These are phyloP conservation scores for Rhodotorula sp. DNA, from an alignment of 1,284 basidiomycete species.

Conservation along the genomic window DNA sequence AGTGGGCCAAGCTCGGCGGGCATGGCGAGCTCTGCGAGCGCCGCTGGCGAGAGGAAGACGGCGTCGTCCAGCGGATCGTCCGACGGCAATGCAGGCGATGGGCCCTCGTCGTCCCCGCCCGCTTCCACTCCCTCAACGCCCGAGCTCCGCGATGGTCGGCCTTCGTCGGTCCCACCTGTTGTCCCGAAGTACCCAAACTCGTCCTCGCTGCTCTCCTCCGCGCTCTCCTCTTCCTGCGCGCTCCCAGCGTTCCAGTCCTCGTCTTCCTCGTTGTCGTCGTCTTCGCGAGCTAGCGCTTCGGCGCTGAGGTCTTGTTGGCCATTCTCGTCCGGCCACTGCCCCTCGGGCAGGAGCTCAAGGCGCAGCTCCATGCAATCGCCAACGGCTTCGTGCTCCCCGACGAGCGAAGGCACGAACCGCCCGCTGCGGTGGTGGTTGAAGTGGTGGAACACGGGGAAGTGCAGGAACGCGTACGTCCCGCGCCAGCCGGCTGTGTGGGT, in stretches of 20 bases:
- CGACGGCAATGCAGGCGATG: neutral
- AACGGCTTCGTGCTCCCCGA: slow-evolving; percentile 34
- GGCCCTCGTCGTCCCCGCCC: too few species aligned
- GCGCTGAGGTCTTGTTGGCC: slow-evolving; percentile 4
- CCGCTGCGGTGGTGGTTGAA: slow-evolving; percentile 22
- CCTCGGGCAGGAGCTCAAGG: slow-evolving; percentile 28
- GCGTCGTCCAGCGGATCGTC: neutral
- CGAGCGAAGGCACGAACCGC: slow-evolving; percentile 1
- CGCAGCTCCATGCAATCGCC: slow-evolving; percentile 35
- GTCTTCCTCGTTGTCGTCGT: neutral
- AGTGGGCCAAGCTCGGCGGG: neutral
- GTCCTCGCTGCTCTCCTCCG: slow-evolving; percentile 1
- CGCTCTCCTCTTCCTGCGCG: neutral
- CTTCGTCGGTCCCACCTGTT: neutral
- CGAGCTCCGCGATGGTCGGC: neutral
- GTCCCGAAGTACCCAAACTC: neutral
- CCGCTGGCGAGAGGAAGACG: neutral
- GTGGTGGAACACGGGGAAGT: slow-evolving; percentile 19
- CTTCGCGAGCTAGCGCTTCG: neutral
- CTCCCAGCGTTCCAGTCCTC: neutral
- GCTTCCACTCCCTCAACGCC: too few species aligned
- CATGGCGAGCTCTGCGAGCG: neutral
- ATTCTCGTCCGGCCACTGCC: slow-evolving; percentile 21
- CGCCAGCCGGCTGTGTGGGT: slow-evolving; percentile 11
- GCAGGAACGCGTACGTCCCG: slow-evolving; percentile 27